Evolutionary conservation across 371 early-diverging fungal genomes (phyloP).

Genomic region (Blyttiomyces sp.): DNA sequence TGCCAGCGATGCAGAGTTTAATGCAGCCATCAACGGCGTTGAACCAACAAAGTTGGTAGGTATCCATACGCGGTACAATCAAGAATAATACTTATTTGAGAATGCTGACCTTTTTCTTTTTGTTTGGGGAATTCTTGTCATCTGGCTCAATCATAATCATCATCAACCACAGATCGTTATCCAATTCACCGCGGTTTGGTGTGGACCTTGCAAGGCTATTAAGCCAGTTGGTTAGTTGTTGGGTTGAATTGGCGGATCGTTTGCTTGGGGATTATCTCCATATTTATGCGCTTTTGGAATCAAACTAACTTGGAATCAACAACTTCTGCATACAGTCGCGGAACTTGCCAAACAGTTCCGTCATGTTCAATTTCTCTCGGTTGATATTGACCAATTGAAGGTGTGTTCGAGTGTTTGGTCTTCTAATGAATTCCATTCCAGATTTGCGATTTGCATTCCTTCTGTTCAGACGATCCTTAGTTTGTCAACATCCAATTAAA

Average conservation of each 20-base stretch:
- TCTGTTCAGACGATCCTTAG: no score
- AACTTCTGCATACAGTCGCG: slow-evolving; percentile 12
- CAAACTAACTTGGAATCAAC: slow-evolving; percentile 6
- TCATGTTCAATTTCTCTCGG: slow-evolving; percentile 33
- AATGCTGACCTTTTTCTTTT: no score
- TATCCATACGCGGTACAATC: background rate
- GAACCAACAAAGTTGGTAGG: slow-evolving; percentile 28
- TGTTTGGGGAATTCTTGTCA: no score
- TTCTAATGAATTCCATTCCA: no score
- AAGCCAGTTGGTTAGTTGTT: slow-evolving; percentile 7
- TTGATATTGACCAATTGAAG: slow-evolving; percentile 43
- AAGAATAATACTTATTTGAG: no score
- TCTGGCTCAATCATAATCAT: no score
- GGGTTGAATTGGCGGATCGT: background rate
- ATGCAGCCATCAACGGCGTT: slow-evolving; percentile 12
- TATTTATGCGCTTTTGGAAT: background rate
- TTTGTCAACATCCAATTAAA: no score
- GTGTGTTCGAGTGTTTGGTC: no score
- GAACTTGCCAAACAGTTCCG: slow-evolving; percentile 14
- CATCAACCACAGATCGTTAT: slow-evolving; percentile 24
- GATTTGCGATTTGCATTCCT: no score
- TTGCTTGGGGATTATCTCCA: background rate
- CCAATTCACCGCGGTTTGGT: slow-evolving; percentile 43
- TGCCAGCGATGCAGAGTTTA: slow-evolving; percentile 22
- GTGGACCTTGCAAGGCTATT: slow-evolving; percentile 29